These are phyloP conservation scores for Sinapis alba DNA, from an alignment of 441 rosid species.

Conservation along the genomic window DNA sequence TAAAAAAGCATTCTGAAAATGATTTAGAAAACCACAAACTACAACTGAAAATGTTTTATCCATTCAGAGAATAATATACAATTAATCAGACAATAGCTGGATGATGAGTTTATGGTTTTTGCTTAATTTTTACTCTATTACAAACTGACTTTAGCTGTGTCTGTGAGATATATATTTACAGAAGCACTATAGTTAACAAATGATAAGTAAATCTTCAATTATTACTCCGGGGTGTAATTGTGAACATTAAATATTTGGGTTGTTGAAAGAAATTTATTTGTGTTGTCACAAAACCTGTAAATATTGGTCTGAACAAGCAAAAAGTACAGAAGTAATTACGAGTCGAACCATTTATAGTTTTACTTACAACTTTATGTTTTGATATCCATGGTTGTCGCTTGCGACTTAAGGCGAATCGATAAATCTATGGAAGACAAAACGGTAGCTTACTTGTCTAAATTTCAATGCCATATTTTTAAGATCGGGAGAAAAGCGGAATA, in stretches of 20 bases:
- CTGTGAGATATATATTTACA: not conserved
- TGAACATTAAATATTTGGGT: not conserved
- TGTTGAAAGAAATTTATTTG: not conserved
- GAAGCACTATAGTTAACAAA: not conserved
- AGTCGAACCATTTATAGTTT: constrained; percentile 20
- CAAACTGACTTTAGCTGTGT: not conserved
- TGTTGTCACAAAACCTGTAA: constrained; percentile 17
- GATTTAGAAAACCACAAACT: not conserved
- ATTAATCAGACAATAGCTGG: not conserved
- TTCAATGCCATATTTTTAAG: not conserved
- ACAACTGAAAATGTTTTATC: not conserved
- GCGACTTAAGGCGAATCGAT: not conserved
- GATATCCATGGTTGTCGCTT: constrained; percentile 14
- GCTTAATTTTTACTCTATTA: not conserved
- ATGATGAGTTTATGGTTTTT: not conserved
- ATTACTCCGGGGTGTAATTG: not conserved
- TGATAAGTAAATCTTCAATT: not conserved
- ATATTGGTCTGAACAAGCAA: constrained; percentile 27
- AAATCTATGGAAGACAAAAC: constrained; percentile 14
- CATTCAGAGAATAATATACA: not conserved
- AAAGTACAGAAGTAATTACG: constrained; percentile 23
- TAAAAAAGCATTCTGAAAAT: not conserved
- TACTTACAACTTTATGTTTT: constrained; percentile 8
- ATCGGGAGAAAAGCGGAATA: not conserved
- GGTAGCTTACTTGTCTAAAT: constrained; percentile 11